Base-by-base conservation (phyloP, 1,139 yeast species). In the Wickerhamiella infanticola region DNA sequence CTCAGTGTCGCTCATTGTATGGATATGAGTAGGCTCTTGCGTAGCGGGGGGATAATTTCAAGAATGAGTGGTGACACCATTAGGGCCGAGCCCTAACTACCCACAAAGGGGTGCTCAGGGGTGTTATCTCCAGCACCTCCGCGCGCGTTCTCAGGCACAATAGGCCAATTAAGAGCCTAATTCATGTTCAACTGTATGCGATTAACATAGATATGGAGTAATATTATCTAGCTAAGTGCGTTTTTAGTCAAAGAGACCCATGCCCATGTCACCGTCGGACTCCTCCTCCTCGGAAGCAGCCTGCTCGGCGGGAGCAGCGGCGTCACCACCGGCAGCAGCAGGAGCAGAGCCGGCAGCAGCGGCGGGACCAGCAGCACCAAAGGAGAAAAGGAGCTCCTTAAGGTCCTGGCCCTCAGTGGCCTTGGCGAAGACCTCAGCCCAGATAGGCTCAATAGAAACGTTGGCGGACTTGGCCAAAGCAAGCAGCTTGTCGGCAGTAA, bases 321-420 rank as follows among this genome's bases (percentile, higher is more conserved):
- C 51, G 37, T 73, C 83, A 54, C 72, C 81, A 58, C 73, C 79
- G 60, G 73, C 78, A 60, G 74, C 80, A 59, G 76, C 73, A 55
- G 72, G 74, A 57, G 70, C 75, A 58, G 72, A 75, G 55, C 72
- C 74, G 56, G 73, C 72, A 56, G 72, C 73, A 57, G 72, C 72
- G 55, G 75, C 70, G 55, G 75, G 74, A 53, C 79, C 71, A 60
- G 79, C 75, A 58, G 82, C 72, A 63, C 84, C 79, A 72, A 84
- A 75, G 67, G 84, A 80, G 72, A 79, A 76, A 67, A 84, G 75
- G 68, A 85, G 75, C 65, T 83, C 88, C 79, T 88, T 88, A 69
- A 90, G 74, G 79, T 88, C 79, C 77, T 84, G 83, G 69, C 96
- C 96, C 72, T 81, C 94, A 65, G 90, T 79, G 67, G 97, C 97